Evolutionary conservation across 305 asterid species (phyloP), one percentile per base, ranked within the genome.

Genomic region (Fraxinus angustifolia): DNA sequence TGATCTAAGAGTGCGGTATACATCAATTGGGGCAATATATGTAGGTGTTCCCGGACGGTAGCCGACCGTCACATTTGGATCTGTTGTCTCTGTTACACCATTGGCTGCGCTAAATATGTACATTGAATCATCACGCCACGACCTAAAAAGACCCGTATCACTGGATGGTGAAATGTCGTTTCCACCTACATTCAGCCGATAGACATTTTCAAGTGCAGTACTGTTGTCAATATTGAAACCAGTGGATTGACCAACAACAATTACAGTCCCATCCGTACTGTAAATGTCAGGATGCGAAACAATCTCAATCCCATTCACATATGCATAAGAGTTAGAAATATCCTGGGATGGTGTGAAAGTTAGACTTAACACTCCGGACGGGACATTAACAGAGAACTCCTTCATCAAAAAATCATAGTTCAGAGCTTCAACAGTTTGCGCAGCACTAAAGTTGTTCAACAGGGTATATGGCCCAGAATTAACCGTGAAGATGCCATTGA

Each of bases 151-250:
- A 53, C 98, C 97, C 0, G 97, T 92, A 84, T 94, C 98, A 0
- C 78, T 65, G n/a, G 96, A 79, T 17, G 96, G 92, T 2, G 97
- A 89, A 86, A 94, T 93, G 82, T 82, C 96, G 16, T 91, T 92
- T 70, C 98, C 98, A 5, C 98, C 98, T 58, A 94, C 97, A 79
- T 94, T 94, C 81, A 94, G 85, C 78, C 98, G 88, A 78, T 90
- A 93, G 1, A 93, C 83, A 80, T 85, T 91, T 91, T 93, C 98
- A 17, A 92, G 88, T 0, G 94, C 91, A 11, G 97, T 93, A 21
- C 78, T 53, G 83, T 93, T 92, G 85, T 81, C 90, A 10, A 94
- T 86, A 23, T 0, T 40, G 86, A 88, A 83, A 3, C 90, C 82
- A 0, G 90, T 80, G 14, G 79, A 26, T 76, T 85, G 92, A 10